Base-by-base conservation (phyloP, 768 basidiomycete genomes). In the Lactifluus rugatus region DNA sequence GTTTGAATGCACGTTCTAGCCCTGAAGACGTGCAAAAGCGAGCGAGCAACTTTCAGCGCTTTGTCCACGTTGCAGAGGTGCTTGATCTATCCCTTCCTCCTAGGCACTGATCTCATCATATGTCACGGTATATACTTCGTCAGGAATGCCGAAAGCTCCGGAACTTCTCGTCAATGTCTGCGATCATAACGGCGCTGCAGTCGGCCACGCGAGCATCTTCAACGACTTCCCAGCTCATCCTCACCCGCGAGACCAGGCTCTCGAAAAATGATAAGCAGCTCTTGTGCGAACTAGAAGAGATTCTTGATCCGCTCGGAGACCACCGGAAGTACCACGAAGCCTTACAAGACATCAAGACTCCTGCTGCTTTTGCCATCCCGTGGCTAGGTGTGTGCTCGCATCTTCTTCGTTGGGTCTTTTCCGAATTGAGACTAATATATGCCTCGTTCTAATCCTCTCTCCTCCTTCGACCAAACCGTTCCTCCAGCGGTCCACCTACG, bases 111-210 rank as follows among this genome's bases (percentile, higher is more conserved):
- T 26, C 46, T 47, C 46, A 26, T 28, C 21, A 19, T 37, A 16
- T 21, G 2, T n/a, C n/a, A n/a, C n/a, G n/a, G n/a, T n/a, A n/a
- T 39, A 39, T 21, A 26, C 10, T 2, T 17, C 32, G 17, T 10
- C 58, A 78, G 75, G 77, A 77, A 66, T 80, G 77, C 59, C 69
- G 70, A 19, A 72, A 71, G 51, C 55, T 74, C 36, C 72, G 72
- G 14, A 79, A 80, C 57, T 79, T 74, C 61, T 69, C 72, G 10
- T 77, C 76, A 13, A 64, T 75, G 51, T 70, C 73, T 6, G 74
- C 76, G 4, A 76, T 80, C 36, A 68, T 72, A 5, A 71, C 67
- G 11, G 77, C 76, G 9, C 66, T 79, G 23, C 68, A 73, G 57
- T 78, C 77, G 7, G 58, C 70, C 3, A 67, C 72, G 1, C 72